A percentile compares a stretch with the other conserved stretches of the same genome.
Evolutionary conservation across 805 yeast genomes (phyloP).

Genomic region (Millerozyma miso): DNA sequence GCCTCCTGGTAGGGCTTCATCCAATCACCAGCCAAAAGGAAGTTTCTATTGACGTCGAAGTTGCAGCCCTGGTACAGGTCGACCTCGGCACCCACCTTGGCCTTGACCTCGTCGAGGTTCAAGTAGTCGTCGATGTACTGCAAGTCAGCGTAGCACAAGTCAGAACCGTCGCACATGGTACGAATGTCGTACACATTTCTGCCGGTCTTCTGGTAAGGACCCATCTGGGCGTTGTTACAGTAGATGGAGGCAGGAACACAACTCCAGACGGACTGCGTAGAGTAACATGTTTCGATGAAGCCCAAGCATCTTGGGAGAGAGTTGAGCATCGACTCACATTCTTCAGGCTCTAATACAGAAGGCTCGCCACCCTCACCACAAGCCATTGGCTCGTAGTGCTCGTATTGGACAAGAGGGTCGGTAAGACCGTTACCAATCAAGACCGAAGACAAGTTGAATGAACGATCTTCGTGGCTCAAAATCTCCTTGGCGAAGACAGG

Average conservation of each 20-base stretch:
- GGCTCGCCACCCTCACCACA: constrained; percentile 87
- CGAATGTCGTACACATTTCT: constrained; percentile 90
- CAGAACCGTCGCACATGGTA: constrained; percentile 62
- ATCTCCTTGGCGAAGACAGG: constrained; percentile 43
- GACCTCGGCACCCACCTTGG: constrained; percentile 88
- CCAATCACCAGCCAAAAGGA: constrained; percentile 86
- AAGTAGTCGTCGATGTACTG: constrained; percentile 73
- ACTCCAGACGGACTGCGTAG: constrained; percentile 66
- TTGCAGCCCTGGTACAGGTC: constrained; percentile 73
- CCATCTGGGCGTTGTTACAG: constrained; percentile 81
- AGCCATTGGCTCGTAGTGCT: constrained; percentile 87
- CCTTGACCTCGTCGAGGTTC: constrained; percentile 71
- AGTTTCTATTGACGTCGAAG: constrained; percentile 72
- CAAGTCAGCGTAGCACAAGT: constrained; percentile 76
- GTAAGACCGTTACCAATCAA: constrained; percentile 93
- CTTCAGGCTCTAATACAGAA: constrained; percentile 64
- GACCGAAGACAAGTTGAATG: constrained; percentile 63
- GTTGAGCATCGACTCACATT: constrained; percentile 61
- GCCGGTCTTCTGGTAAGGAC: constrained; percentile 80
- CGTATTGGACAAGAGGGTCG: constrained; percentile 75
- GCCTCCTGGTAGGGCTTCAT: constrained; percentile 67
- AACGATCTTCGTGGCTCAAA: constrained; percentile 35
- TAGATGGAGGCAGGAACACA: constrained; percentile 90
- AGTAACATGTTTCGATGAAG: constrained; percentile 76
- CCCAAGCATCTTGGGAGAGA: constrained; percentile 71